These are phyloP conservation scores for Neopestalotiopsis rosae DNA, from an alignment of 2,329 filamentous ascomycete genomes.

Conservation along the genomic window DNA sequence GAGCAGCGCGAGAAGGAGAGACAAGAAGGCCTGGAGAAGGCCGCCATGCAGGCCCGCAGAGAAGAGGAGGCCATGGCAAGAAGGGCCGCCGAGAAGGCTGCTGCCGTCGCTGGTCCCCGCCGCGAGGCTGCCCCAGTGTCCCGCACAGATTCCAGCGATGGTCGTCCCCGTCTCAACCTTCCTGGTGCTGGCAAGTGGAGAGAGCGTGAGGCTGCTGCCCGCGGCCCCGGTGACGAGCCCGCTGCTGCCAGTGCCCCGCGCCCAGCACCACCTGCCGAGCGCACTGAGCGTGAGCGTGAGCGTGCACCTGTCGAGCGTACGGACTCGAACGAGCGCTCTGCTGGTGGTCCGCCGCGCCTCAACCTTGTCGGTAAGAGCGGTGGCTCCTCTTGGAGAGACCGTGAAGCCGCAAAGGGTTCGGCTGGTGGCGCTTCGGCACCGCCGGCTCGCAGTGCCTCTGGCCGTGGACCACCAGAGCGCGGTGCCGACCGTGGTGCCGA, in stretches of 20 bases:
- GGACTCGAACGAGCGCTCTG: conserved; percentile 40
- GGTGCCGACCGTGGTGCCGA: conserved; percentile 13
- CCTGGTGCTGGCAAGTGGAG: conserved; percentile 48
- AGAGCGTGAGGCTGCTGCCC: conserved; percentile 42
- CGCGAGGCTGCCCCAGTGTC: conserved; percentile 45
- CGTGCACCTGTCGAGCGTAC: conserved; percentile 5
- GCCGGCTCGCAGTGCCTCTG: conserved; percentile 7
- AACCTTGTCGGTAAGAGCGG: conserved; percentile 54
- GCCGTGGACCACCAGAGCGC: conserved; percentile 20
- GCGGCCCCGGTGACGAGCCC: conserved; percentile 39
- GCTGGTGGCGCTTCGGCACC: conserved; percentile 26
- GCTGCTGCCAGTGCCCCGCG: conserved; percentile 34
- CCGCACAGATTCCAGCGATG: conserved; percentile 37
- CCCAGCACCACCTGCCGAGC: conserved; percentile 32
- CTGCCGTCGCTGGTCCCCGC: conserved; percentile 41
- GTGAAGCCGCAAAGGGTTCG: conserved; percentile 54
- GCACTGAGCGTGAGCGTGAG: conserved; percentile 45
- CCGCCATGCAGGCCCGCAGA: conserved; percentile 75
- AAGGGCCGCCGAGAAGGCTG: conserved; percentile 69
- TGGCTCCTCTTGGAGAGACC: conserved; percentile 63
- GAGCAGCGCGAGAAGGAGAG: conserved; percentile 70
- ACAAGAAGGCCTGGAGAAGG: conserved; percentile 70
- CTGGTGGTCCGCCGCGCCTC: conserved; percentile 58
- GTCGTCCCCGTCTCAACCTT: conserved; percentile 33
- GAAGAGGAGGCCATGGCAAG: conserved; percentile 88